These are phyloP conservation scores for Teratosphaeria viscida DNA, from an alignment of 2,329 filamentous ascomycete species.

Conservation along the genomic window DNA sequence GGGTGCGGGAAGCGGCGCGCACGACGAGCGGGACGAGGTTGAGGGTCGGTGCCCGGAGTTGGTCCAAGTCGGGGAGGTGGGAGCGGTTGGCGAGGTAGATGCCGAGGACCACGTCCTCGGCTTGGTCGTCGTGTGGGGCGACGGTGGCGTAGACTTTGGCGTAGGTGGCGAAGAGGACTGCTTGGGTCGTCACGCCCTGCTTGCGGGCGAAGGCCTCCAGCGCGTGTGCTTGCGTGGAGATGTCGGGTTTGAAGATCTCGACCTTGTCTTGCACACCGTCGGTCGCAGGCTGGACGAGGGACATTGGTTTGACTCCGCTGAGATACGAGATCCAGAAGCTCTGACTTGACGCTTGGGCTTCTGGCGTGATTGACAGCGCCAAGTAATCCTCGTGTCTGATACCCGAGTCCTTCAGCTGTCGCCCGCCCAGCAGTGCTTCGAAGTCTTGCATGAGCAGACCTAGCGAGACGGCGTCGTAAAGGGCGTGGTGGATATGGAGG, in stretches of 20 bases:
- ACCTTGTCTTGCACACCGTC: constrained; percentile 12
- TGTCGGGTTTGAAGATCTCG: constrained; percentile 40
- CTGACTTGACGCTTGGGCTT: constrained; percentile 18
- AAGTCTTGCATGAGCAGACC: constrained; percentile 50
- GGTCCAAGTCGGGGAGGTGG: constrained; percentile 40
- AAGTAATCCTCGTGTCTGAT: constrained; percentile 34
- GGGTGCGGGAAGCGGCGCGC: constrained; percentile 16
- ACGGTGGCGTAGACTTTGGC: constrained; percentile 40
- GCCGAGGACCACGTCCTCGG: constrained; percentile 52
- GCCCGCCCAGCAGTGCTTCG: constrained; percentile 30
- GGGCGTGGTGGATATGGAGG: constrained; percentile 64
- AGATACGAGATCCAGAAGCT: constrained; percentile 45
- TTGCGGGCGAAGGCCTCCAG: constrained; percentile 37
- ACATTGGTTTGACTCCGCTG: constrained; percentile 9
- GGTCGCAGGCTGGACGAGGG: constrained; percentile 10
- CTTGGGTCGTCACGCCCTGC: constrained; percentile 57
- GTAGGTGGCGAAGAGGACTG: constrained; percentile 64
- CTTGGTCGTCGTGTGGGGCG: background rate
- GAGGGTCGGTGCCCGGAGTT: constrained; percentile 57
- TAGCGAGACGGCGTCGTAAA: constrained; percentile 80
- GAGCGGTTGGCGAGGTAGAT: constrained; percentile 75
- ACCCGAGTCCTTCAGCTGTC: background rate
- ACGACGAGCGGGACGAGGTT: constrained; percentile 67
- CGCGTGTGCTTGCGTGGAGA: constrained; percentile 26
- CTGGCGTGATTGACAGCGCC: constrained; percentile 18